Conservation (phyloP, 202 grass and related monocot species). For the Digitaria exilis region DNA sequence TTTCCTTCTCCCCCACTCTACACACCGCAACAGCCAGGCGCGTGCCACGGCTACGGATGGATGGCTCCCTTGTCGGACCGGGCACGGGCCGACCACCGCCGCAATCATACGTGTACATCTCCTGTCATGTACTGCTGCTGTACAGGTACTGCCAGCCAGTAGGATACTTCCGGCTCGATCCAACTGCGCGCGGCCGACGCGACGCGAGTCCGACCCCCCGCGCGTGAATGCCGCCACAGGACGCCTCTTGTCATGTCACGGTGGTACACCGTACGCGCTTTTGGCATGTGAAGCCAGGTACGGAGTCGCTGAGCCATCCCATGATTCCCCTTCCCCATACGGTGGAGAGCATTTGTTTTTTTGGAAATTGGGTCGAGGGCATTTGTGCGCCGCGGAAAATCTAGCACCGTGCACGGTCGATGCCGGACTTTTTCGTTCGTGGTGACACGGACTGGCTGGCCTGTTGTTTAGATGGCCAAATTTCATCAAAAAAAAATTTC, state of each 20-base stretch:
- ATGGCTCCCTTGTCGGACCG: slow-evolving; percentile 17
- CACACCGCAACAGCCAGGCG: slow-evolving; percentile 2
- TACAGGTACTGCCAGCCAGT: not conserved
- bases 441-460: no score
- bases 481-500: no score
- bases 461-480: no score
- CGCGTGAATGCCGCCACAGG: not conserved
- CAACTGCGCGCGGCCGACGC: not conserved
- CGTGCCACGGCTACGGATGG: not conserved
- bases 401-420: not conserved
- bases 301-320: not conserved
- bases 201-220: not conserved
- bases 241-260: not conserved
- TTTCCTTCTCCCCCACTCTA: slow-evolving; percentile 48
- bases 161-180: slow-evolving; percentile 5
- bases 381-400: no score
- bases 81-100: slow-evolving; percentile 17
- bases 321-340: no score
- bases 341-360: not conserved
- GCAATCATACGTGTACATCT: slow-evolving; percentile 16
- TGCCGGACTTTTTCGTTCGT: not conserved
- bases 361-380: no score
- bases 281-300: slow-evolving; percentile 12
- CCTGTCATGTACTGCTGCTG: no score
- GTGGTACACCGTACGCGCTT: not conserved